Conservation (phyloP, 768 basidiomycete genomes). For the Rhizopogon sp. region DNA sequence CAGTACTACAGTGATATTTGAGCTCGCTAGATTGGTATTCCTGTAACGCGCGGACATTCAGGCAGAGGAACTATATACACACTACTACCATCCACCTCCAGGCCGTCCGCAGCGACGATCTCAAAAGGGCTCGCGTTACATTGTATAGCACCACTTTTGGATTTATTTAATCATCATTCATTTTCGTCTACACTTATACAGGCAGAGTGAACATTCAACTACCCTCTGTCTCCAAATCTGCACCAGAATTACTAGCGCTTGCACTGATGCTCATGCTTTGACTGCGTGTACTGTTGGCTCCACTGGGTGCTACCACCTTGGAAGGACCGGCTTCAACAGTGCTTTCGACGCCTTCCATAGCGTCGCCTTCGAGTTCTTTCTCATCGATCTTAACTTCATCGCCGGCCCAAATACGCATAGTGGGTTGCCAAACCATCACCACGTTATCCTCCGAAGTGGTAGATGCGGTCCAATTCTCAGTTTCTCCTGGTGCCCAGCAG, state of each 20-base stretch:
- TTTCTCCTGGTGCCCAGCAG: constrained; percentile 85
- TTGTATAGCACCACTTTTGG: constrained; percentile 4
- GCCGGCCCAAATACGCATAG: constrained; percentile 89
- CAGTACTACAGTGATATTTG: constrained; percentile 58
- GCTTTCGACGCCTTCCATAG: constrained; percentile 71
- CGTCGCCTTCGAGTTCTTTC: constrained; percentile 77
- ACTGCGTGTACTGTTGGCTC: constrained; percentile 40
- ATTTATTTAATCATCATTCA: constrained; percentile 5
- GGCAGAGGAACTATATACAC: background rate
- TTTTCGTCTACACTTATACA: constrained; percentile 5
- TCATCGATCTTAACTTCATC: constrained; percentile 83
- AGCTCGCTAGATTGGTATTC: constrained; percentile 63
- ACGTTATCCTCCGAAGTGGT: constrained; percentile 97
- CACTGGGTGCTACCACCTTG: constrained; percentile 21
- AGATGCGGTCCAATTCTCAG: constrained; percentile 80
- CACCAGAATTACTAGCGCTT: constrained; percentile 43
- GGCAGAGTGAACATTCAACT: constrained; percentile 9
- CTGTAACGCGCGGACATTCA: constrained; percentile 32
- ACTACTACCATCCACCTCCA: background rate
- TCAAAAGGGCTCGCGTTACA: background rate
- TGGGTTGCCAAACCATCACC: constrained; percentile 96
- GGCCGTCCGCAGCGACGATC: background rate
- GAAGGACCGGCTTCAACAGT: constrained; percentile 22
- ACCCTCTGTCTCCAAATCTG: constrained; percentile 35
- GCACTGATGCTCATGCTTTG: constrained; percentile 62